phyloP scores from a whole-genome alignment of 495 filamentous ascomycete species.

The Tuber calosporum region DNA sequence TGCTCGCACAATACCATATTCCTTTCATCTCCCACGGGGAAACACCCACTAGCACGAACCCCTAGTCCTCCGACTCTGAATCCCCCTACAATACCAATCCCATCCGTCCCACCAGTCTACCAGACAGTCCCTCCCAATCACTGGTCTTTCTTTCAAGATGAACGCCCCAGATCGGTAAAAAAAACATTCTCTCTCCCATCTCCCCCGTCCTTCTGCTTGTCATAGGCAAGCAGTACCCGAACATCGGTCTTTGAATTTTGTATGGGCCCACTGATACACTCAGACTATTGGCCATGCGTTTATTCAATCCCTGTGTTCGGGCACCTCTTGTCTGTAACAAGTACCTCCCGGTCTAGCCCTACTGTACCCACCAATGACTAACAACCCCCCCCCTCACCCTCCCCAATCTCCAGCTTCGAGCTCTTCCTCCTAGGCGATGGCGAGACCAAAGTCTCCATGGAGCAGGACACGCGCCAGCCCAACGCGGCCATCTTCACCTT shows the following conservation, averaged over 20 bases:
- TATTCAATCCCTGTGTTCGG: not conserved
- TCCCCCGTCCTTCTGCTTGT: not conserved
- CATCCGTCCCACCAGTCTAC: not conserved
- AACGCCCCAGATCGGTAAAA: conserved; percentile 39
- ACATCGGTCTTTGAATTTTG: not conserved
- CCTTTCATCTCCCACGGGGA: not conserved
- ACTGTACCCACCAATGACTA: not conserved
- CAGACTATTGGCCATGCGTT: not conserved
- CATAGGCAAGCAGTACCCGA: not conserved
- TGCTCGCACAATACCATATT: not conserved
- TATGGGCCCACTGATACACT: conserved; percentile 11
- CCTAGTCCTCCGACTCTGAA: not conserved
- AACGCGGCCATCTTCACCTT: conserved; percentile 84
- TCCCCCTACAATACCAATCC: not conserved
- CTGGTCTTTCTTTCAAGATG: conserved; percentile 20
- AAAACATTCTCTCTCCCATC: conserved; percentile 6
- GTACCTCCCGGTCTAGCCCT: not conserved
- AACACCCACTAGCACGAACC: not conserved
- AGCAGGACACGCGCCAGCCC: conserved; percentile 78
- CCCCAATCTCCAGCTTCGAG: conserved; percentile 75
- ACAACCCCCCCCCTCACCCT: not conserved
- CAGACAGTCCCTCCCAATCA: not conserved
- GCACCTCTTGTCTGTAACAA: not conserved
- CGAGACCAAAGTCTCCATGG: conserved; percentile 86
- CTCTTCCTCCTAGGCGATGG: conserved; percentile 75